Base-by-base conservation (phyloP, 2,329 filamentous ascomycete species). In the Phyllosticta citriasiana region DNA sequence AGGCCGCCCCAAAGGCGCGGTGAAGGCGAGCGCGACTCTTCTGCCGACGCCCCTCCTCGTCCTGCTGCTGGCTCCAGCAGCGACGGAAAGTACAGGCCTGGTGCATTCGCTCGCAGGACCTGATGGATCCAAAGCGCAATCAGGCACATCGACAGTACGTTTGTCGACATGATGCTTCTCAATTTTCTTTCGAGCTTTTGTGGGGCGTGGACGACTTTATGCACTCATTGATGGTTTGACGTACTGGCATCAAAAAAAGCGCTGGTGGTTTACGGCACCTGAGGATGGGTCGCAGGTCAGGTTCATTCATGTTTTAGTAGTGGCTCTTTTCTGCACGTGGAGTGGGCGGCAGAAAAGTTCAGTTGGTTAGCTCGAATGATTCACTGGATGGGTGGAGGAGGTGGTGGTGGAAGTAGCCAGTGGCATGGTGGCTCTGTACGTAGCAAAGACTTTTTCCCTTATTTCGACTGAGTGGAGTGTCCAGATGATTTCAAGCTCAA, bases 81-180 rank as follows among this genome's bases (percentile, higher is more conserved):
- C 59, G 72, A 71, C 64, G 74, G 73, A 51, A 75, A 72, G 67
- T 76, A 76, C 63, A 70, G 73, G 65, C 74, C 74, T 26, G 74
- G 73, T 63, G 68, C 68, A 56, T 76, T 75, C 63, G 6, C 26
- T 27, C 52, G 56, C 16, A 58, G 55, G 51, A 51, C 55, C 51
- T 62, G 55, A 19, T 25, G 33, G 52, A 56, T 56, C n/a, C 35
- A 25, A 51, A 47, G 40, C 40, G 7, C 27, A 30, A 30, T 30
- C 27, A 30, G 27, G 27, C 27, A 30, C 27, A 4, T 30, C 27
- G 27, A 30, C 27, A 30, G 27, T 8, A 6, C 27, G 6, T 30
- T 30, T 6, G 27, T 30, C 27, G 27, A 30, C 27, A 7, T 30
- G 27, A 8, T 30, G 27, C 27, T 8, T 30, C 27, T 30, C 5